Evolutionary conservation across 2,329 filamentous ascomycete species (phyloP).

Genomic region (Hypoxylon sp.): DNA sequence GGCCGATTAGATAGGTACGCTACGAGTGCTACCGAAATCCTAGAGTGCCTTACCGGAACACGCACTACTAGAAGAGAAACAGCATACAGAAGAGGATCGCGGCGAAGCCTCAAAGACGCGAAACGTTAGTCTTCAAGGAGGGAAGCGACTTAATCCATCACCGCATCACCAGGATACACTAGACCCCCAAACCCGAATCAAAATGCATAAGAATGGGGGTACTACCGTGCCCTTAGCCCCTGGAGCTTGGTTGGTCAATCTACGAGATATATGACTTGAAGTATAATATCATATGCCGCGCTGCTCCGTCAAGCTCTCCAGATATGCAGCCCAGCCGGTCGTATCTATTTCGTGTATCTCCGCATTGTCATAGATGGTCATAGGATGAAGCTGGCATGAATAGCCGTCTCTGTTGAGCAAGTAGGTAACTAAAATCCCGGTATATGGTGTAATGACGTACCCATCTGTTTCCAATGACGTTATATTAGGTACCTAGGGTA

Average conservation of each 20-base stretch:
- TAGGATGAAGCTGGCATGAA: not conserved
- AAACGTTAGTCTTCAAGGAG: too few relatives aligned
- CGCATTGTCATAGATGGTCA: not conserved
- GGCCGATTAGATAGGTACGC: not conserved
- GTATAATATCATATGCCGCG: too few relatives aligned
- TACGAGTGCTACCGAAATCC: not conserved
- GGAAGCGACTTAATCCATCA: too few relatives aligned
- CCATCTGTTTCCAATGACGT: not conserved
- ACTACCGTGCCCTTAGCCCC: not conserved
- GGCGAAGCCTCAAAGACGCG: not conserved
- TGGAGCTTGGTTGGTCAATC: not conserved
- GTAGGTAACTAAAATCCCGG: not conserved
- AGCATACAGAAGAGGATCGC: not conserved
- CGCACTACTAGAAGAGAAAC: not conserved
- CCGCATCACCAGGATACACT: too few relatives aligned
- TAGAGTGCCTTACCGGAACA: not conserved
- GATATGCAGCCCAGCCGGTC: too few relatives aligned
- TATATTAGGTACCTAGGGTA: not conserved
- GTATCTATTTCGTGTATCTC: not conserved
- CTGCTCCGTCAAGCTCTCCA: too few relatives aligned
- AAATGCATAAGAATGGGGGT: too few relatives aligned
- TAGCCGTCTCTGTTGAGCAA: not conserved
- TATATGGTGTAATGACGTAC: too few relatives aligned
- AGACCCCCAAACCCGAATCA: too few relatives aligned
- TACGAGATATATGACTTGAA: not conserved